Conservation (phyloP, 495 filamentous ascomycete genomes). For the Aspergillus olivimuriae region DNA sequence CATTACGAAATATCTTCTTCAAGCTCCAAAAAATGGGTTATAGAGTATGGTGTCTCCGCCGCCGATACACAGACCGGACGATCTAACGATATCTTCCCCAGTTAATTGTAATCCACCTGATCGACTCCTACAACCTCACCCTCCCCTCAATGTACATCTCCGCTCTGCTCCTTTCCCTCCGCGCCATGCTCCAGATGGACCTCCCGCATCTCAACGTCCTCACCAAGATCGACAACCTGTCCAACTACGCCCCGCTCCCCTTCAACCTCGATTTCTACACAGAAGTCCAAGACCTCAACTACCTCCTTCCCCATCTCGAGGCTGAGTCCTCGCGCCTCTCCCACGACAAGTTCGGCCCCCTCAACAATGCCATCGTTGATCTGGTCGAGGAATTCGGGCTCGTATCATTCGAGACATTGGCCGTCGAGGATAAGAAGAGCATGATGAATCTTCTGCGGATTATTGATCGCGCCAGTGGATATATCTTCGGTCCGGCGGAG, state of each 20-base stretch:
- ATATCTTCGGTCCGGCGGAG: constrained; percentile 86
- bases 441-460: constrained; percentile 87
- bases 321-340: constrained; percentile 50
- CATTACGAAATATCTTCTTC: constrained; percentile 84
- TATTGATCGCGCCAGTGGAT: constrained; percentile 86
- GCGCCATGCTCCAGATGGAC: constrained; percentile 96
- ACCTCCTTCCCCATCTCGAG: constrained; percentile 74
- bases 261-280: constrained; percentile 97
- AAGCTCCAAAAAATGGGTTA: constrained; percentile 86
- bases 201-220: constrained; percentile 92
- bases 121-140: constrained; percentile 86
- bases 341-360: constrained; percentile 65
- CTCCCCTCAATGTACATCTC: constrained; percentile 92
- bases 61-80: too few relatives aligned
- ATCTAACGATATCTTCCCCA: too few relatives aligned
- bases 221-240: constrained; percentile 92
- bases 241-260: constrained; percentile 70
- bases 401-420: constrained; percentile 86
- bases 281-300: constrained; percentile 87
- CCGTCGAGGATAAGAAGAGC: constrained; percentile 90
- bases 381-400: constrained; percentile 84
- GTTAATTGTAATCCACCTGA: constrained; percentile 85
- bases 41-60: constrained; percentile 75
- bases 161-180: constrained; percentile 81
- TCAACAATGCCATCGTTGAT: constrained; percentile 82